These are phyloP conservation scores for Nigrospora sphaerica DNA, from an alignment of 2,329 filamentous ascomycete genomes.

Conservation along the genomic window DNA sequence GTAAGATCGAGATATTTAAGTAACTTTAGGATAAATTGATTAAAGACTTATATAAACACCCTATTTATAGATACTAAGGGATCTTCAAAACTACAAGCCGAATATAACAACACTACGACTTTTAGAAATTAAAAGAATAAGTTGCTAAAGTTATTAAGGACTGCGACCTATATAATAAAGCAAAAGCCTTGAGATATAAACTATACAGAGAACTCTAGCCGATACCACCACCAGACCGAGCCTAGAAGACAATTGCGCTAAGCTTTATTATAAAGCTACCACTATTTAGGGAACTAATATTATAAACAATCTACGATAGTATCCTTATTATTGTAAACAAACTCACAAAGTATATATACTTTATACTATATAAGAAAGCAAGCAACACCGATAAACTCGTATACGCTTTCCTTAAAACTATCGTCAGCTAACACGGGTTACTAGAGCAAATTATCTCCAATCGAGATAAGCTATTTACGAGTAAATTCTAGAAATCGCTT, in stretches of 20 bases:
- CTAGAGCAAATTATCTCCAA: too few relatives aligned
- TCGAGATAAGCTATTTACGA: too few relatives aligned
- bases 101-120: too few relatives aligned
- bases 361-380: not conserved
- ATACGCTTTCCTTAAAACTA: not conserved
- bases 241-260: not conserved
- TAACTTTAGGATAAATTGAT: not conserved
- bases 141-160: not conserved
- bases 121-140: not conserved
- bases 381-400: not conserved
- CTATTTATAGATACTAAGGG: not conserved
- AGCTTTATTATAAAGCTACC: not conserved
- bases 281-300: too few relatives aligned
- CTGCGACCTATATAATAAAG: too few relatives aligned
- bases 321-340: not conserved
- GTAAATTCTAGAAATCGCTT: constrained; percentile 1
- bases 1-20: not conserved
- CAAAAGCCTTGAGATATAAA: too few relatives aligned
- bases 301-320: too few relatives aligned
- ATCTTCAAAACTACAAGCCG: constrained; percentile 1
- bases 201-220: not conserved
- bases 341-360: not conserved
- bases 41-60: not conserved
- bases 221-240: not conserved
- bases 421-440: not conserved